Conservation (phyloP, 495 filamentous ascomycete species). For the Chaetomium cochliodes region DNA sequence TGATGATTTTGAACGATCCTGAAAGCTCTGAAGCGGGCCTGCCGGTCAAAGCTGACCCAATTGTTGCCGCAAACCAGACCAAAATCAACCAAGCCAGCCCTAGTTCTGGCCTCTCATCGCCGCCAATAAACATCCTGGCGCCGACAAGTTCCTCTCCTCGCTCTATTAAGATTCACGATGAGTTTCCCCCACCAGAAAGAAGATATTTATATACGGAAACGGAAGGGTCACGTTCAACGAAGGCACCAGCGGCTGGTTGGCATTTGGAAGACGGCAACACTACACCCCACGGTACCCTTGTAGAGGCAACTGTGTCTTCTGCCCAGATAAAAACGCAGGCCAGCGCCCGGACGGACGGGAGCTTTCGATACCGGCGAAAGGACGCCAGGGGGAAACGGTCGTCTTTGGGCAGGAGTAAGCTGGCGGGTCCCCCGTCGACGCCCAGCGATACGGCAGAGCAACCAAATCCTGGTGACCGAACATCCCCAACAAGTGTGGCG, state of each 20-base stretch:
- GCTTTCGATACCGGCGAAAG: slow-evolving; percentile 32
- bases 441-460: not conserved
- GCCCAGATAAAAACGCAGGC: slow-evolving; percentile 25
- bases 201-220: not conserved
- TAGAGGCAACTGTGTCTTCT: not conserved
- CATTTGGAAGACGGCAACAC: not conserved
- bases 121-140: not conserved
- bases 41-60: not conserved
- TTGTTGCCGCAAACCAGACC: not conserved
- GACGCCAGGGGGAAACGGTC: slow-evolving; percentile 7
- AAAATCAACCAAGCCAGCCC: not conserved
- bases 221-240: not conserved
- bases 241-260: not conserved
- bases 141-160: slow-evolving; percentile 8
- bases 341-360: slow-evolving; percentile 31
- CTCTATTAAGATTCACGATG: slow-evolving; percentile 6
- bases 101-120: not conserved
- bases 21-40: not conserved
- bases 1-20: not conserved
- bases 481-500: not conserved
- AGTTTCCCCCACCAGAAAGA: not conserved
- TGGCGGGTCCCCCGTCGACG: not conserved
- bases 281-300: not conserved
- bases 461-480: not conserved
- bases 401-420: not conserved